Conservation (phyloP, 2,329 filamentous ascomycete species). For the Arthrobotrys iridis region DNA sequence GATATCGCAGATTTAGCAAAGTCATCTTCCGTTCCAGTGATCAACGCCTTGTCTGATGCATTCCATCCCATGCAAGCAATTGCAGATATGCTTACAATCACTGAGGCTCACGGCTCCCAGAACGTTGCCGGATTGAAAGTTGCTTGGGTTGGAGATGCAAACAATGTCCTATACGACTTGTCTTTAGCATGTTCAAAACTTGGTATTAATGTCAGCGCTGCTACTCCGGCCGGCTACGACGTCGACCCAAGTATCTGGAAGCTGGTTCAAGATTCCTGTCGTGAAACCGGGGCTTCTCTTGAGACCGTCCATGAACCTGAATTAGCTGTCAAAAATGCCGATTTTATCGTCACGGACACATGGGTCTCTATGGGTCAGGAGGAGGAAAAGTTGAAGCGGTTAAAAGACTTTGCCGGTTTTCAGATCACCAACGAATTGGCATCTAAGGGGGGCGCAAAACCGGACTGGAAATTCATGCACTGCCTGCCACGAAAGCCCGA, state of each 20-base stretch:
- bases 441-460: conserved; percentile 82
- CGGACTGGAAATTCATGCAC: conserved; percentile 98
- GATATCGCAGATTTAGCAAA: conserved; percentile 77
- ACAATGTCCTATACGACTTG: conserved; percentile 95
- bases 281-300: conserved; percentile 51
- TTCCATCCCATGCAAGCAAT: conserved; percentile 95
- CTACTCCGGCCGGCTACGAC: conserved; percentile 83
- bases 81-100: conserved; percentile 90
- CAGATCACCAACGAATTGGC: conserved; percentile 90
- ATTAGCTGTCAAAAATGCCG: conserved; percentile 83
- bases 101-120: conserved; percentile 68
- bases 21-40: conserved; percentile 80
- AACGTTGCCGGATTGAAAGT: conserved; percentile 72
- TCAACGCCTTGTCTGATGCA: conserved; percentile 87
- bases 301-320: conserved; percentile 71
- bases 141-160: conserved; percentile 95
- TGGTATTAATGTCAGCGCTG: conserved; percentile 85
- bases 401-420: conserved; percentile 86
- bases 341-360: conserved; percentile 94
- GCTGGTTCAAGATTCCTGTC: conserved; percentile 44
- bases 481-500: conserved; percentile 91
- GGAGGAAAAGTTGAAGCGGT: conserved; percentile 77
- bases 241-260: conserved; percentile 80
- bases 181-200: conserved; percentile 88
- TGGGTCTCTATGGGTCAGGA: conserved; percentile 99